Evolutionary conservation across 2,329 filamentous ascomycete genomes (phyloP).

Genomic region (Curvularia eragrostidis): DNA sequence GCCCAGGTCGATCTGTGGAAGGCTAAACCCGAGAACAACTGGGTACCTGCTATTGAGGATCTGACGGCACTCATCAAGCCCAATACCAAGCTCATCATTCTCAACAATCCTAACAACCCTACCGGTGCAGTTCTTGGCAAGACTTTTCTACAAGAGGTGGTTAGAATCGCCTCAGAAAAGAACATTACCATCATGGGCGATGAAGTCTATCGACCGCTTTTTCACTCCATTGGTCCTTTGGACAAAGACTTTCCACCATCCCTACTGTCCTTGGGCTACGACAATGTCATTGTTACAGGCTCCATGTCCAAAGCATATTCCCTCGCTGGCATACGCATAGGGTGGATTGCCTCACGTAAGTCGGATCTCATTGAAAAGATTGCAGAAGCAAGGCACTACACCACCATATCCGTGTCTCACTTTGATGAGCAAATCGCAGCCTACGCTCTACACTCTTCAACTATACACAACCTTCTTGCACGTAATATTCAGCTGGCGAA

Average conservation of each 20-base stretch:
- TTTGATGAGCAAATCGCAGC: conserved; percentile 80
- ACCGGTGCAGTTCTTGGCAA: conserved; percentile 74
- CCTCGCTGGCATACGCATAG: conserved; percentile 79
- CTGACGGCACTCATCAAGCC: conserved; percentile 68
- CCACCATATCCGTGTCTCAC: conserved; percentile 83
- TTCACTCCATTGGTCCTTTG: conserved; percentile 69
- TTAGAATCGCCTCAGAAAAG: conserved; percentile 67
- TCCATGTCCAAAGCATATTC: conserved; percentile 88
- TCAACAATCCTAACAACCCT: conserved; percentile 84
- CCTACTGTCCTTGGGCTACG: conserved; percentile 73
- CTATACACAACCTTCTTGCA: conserved; percentile 67
- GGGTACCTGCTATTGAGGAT: conserved; percentile 70
- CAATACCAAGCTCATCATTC: conserved; percentile 74
- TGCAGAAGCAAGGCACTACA: conserved; percentile 76
- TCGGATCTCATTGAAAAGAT: conserved; percentile 67
- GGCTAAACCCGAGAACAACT: conserved; percentile 68
- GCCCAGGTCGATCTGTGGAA: conserved; percentile 81
- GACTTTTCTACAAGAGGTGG: conserved; percentile 65
- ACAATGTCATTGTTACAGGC: conserved; percentile 73
- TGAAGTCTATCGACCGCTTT: conserved; percentile 85
- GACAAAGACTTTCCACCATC: conserved; percentile 68
- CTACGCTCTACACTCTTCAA: conserved; percentile 71
- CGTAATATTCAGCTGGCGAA: conserved; percentile 72
- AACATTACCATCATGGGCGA: conserved; percentile 74
- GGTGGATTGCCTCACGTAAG: conserved; percentile 79